phyloP scores from a whole-genome alignment of 2,329 filamentous ascomycete species.

The Fusarium abutilonis region DNA sequence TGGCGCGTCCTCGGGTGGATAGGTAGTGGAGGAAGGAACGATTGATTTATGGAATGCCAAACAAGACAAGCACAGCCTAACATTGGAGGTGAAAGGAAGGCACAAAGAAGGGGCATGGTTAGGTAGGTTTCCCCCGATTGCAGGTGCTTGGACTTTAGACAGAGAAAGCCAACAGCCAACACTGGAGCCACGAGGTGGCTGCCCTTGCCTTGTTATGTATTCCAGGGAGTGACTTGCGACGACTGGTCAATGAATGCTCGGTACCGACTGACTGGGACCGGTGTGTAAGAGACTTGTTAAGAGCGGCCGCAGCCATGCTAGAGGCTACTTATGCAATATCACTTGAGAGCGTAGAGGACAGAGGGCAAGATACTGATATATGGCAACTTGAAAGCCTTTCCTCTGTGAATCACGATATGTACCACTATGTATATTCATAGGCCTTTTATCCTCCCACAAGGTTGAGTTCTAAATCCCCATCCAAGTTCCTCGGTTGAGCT shows the following conservation, averaged over 20 bases:
- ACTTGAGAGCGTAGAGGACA: slow-evolving; percentile 18
- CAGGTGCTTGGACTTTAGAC: slow-evolving; percentile 20
- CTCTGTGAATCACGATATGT: too few relatives aligned
- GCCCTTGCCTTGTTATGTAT: slow-evolving; percentile 34
- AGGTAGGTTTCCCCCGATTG: neutral
- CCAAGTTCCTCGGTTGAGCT: slow-evolving; percentile 11
- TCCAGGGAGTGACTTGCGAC: slow-evolving; percentile 34
- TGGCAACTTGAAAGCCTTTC: neutral
- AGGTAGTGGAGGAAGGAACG: slow-evolving; percentile 31
- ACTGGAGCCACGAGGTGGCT: slow-evolving; percentile 27
- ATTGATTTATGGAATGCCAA: slow-evolving; percentile 12
- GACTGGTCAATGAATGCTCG: slow-evolving; percentile 34
- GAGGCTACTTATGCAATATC: slow-evolving; percentile 24
- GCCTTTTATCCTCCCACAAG: too few relatives aligned
- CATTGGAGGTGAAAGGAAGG: slow-evolving; percentile 2
- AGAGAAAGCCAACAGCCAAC: slow-evolving; percentile 8
- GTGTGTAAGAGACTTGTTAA: slow-evolving; percentile 39
- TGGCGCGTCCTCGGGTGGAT: slow-evolving; percentile 37
- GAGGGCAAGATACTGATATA: neutral
- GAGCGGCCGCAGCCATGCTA: slow-evolving; percentile 29
- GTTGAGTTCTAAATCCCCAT: slow-evolving; percentile 6
- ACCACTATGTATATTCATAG: too few relatives aligned
- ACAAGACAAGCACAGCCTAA: slow-evolving; percentile 19
- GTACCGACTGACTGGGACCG: slow-evolving; percentile 41
- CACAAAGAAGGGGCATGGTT: neutral